Conservation (phyloP, 2,329 filamentous ascomycete species). For the Penicillium sp. region DNA sequence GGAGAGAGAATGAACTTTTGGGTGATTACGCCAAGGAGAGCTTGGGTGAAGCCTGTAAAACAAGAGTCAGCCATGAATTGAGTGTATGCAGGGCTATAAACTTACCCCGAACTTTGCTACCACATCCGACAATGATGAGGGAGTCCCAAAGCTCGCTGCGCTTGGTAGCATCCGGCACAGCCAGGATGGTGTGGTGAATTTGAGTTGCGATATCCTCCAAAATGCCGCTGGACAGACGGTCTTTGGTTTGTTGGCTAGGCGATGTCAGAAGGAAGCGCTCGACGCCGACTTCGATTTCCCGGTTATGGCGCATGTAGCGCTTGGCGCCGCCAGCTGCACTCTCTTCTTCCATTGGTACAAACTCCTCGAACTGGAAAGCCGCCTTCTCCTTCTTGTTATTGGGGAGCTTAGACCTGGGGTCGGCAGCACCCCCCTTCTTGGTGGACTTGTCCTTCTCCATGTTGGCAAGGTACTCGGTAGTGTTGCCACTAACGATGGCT, state of each 20-base stretch:
- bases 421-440: conserved; percentile 52
- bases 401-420: conserved; percentile 52
- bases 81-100: neutral
- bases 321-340: conserved; percentile 50
- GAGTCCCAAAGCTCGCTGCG: conserved; percentile 88
- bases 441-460: conserved; percentile 61
- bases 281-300: conserved; percentile 61
- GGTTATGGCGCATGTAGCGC: conserved; percentile 52
- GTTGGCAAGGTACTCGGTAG: conserved; percentile 60
- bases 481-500: conserved; percentile 64
- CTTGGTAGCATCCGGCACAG: conserved; percentile 80
- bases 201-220: conserved; percentile 80
- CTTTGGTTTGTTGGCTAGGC: conserved; percentile 31
- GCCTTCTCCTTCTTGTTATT: conserved; percentile 61
- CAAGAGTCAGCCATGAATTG: conserved; percentile 26
- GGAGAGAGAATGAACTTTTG: conserved; percentile 88
- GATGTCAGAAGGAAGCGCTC: conserved; percentile 62
- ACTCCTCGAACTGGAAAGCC: conserved; percentile 62
- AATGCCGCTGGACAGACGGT: conserved; percentile 56
- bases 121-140: conserved; percentile 87
- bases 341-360: conserved; percentile 54
- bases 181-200: conserved; percentile 78
- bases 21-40: conserved; percentile 74
- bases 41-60: conserved; percentile 75
- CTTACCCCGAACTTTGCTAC: conserved; percentile 62